Percentiles rank a stretch among this genome's conserved stretches.
phyloP scores from a whole-genome alignment of 1,284 basidiomycete genomes.

The Apiotrichum gracile region DNA sequence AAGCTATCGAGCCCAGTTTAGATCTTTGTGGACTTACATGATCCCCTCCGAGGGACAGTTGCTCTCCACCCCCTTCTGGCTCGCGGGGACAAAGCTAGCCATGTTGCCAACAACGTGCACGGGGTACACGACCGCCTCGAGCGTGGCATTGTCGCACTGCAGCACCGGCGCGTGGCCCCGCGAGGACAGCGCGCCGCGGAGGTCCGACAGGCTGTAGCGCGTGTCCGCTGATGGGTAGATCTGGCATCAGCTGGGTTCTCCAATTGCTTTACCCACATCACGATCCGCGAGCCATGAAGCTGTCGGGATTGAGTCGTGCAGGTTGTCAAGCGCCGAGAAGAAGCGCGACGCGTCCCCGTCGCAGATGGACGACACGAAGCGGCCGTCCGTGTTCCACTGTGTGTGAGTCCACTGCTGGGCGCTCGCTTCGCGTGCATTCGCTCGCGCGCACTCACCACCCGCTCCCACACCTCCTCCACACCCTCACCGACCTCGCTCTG shows the following conservation, averaged over 20 bases:
- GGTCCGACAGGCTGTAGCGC: constrained; percentile 35
- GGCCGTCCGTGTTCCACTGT: constrained; percentile 44
- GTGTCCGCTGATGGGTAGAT: constrained; percentile 43
- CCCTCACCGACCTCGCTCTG: constrained; percentile 45
- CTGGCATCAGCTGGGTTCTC: constrained; percentile 14
- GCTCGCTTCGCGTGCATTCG: no score
- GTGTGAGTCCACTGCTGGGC: no score
- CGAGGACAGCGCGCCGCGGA: constrained; percentile 26
- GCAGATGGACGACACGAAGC: constrained; percentile 38
- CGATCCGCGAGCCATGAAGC: constrained; percentile 31
- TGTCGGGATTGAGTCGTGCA: constrained; percentile 28
- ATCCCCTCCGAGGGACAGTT: constrained; percentile 44
- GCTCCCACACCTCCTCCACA: constrained; percentile 46
- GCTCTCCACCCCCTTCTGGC: constrained; percentile 5
- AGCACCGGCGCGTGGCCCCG: constrained; percentile 23
- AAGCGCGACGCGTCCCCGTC: constrained; percentile 21
- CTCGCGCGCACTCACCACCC: constrained; percentile 43
- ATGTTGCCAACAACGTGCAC: constrained; percentile 31
- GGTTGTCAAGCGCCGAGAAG: constrained; percentile 35
- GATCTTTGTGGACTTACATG: constrained; percentile 22
- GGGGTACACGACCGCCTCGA: constrained; percentile 37
- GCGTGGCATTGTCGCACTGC: constrained; percentile 32
- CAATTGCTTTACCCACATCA: constrained; percentile 29
- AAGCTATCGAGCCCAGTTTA: background rate
- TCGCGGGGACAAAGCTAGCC: constrained; percentile 27